These are phyloP conservation scores for Pseudopediastrum boryanum DNA, from an alignment of 139 green algal genomes.

Conservation along the genomic window DNA sequence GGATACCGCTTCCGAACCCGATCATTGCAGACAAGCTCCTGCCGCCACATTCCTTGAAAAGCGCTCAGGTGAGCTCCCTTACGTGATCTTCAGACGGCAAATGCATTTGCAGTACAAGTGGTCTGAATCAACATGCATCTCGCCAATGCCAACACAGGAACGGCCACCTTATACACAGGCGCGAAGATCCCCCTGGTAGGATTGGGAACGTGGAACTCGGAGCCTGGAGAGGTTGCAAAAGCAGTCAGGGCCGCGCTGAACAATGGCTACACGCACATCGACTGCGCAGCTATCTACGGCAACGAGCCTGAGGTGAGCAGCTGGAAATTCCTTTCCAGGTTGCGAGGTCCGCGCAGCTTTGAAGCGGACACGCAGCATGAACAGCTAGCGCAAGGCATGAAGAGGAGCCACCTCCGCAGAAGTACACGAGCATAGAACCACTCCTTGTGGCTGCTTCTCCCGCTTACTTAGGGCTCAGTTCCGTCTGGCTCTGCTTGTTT, in stretches of 20 bases:
- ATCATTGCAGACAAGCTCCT: too few relatives aligned
- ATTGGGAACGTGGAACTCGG: constrained; percentile 68
- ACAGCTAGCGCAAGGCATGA: background rate
- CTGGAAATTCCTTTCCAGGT: background rate
- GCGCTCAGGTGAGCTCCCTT: too few relatives aligned
- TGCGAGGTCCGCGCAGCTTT: background rate
- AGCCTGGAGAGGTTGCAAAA: constrained; percentile 49
- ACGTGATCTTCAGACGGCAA: too few relatives aligned
- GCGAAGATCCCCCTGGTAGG: constrained; percentile 63
- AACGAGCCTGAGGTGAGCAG: constrained; percentile 59
- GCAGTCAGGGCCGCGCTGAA: constrained; percentile 58
- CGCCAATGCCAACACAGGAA: too few relatives aligned
- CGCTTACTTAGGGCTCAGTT: background rate
- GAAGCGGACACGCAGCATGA: background rate
- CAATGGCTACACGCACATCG: constrained; percentile 68
- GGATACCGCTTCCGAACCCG: too few relatives aligned
- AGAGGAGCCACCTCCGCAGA: background rate
- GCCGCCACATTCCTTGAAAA: too few relatives aligned
- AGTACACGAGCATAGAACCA: background rate
- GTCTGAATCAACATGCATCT: too few relatives aligned
- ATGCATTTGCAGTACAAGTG: too few relatives aligned
- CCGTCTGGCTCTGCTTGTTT: background rate
- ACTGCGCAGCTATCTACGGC: constrained; percentile 56
- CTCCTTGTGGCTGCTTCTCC: background rate
- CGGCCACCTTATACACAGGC: too few relatives aligned